Evolutionary conservation across 2,329 filamentous ascomycete species (phyloP).

Genomic region (Clonostachys rhizophaga): DNA sequence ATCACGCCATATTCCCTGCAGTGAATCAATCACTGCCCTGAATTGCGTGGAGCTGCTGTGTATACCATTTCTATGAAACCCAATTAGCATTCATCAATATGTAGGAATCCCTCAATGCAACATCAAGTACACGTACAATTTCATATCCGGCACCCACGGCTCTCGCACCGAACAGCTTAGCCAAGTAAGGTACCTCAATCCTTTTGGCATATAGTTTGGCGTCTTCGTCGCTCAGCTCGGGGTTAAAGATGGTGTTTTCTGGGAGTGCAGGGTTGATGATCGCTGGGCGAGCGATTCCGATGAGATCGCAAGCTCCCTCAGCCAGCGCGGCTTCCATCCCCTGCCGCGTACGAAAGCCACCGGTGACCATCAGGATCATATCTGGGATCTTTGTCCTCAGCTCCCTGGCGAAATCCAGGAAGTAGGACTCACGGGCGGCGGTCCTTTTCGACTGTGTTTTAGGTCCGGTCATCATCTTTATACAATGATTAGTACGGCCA

Average conservation of each 20-base stretch:
- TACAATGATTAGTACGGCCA: slow-evolving; percentile 1
- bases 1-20: too few relatives aligned
- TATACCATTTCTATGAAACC: too few relatives aligned
- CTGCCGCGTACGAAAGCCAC: slow-evolving; percentile 50
- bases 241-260: slow-evolving; percentile 24
- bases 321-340: slow-evolving; percentile 34
- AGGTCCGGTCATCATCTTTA: slow-evolving; percentile 24
- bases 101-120: too few relatives aligned
- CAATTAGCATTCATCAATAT: too few relatives aligned
- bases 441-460: slow-evolving; percentile 25
- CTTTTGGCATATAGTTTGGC: neutral
- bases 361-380: slow-evolving; percentile 52
- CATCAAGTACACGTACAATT: too few relatives aligned
- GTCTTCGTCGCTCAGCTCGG: slow-evolving; percentile 18
- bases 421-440: slow-evolving; percentile 58
- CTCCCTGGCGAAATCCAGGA: slow-evolving; percentile 58
- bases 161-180: neutral
- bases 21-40: too few relatives aligned
- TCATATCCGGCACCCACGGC: neutral
- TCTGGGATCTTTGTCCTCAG: slow-evolving; percentile 38
- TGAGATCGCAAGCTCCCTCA: slow-evolving; percentile 30
- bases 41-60: too few relatives aligned
- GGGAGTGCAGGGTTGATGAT: slow-evolving; percentile 30
- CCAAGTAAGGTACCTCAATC: neutral
- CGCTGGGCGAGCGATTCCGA: slow-evolving; percentile 32